Base-by-base conservation (phyloP, 306 rosid genomes). In the Prunus mira region DNA sequence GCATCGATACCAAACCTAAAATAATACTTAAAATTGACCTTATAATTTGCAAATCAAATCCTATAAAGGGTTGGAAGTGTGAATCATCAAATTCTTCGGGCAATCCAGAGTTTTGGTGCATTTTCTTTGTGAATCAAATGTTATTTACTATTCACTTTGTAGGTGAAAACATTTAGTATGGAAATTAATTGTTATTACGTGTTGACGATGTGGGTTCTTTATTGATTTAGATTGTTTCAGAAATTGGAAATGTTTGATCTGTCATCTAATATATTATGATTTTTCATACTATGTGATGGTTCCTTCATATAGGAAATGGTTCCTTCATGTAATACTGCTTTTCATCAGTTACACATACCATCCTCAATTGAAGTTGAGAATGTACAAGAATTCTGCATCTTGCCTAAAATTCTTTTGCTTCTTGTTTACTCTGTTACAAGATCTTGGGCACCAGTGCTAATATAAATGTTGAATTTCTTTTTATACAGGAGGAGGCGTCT, bases 401-500 rank as follows among this genome's bases (percentile, higher is more conserved):
- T 60, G 65, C 3, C 65, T 0, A 12, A 60, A 11, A 2, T 12
- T 60, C 25, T 10, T 32, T 3, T 1, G 24, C 12, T 4, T 64
- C 69, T 17, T 34, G 22, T 18, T 64, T 8, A 34, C 69, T 51
- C 22, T 32, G 8, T 9, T 28, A 5, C 24, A 17, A 3, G 43
- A 63, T 25, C 8, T 28, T 13, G 25, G 25, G 49, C 14, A 27
- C 27, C 3, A 18, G 9, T 34, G 49, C 7, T 34, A n/a, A 65
- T 30, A 0, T 1, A 0, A 18, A 32, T 62, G 45, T 18, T 19
- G 12, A 24, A 27, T 45, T 18, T 43, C 7, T 14, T 54, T 60
- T 30, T 41, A 11, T 11, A 2, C 86, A 91, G 97, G 97, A 91
- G 88, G 93, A 88, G 19, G 92, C 98, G 32, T 0, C 86, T 65